Evolutionary conservation across 1,139 yeast genomes (phyloP).

Genomic region (Debaryomyces fabryi): DNA sequence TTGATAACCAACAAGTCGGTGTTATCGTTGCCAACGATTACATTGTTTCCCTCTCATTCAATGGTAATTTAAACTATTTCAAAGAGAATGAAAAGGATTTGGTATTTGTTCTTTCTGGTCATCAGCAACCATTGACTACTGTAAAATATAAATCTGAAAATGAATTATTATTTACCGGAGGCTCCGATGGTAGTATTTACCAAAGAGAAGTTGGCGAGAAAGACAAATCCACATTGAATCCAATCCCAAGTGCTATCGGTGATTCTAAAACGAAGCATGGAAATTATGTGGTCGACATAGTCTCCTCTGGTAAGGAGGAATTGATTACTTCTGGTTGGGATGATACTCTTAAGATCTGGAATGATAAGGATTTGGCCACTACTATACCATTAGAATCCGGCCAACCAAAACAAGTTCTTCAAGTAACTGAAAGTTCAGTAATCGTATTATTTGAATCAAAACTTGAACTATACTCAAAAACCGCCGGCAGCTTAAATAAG

Average conservation of each 20-base stretch:
- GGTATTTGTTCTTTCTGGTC: slow-evolving; percentile 61
- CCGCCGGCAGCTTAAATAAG: slow-evolving; percentile 21
- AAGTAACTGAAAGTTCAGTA: slow-evolving; percentile 18
- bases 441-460: slow-evolving; percentile 54
- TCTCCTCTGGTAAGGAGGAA: slow-evolving; percentile 19
- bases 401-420: slow-evolving; percentile 66
- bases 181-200: slow-evolving; percentile 77
- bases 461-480: slow-evolving; percentile 35
- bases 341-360: slow-evolving; percentile 63
- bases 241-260: slow-evolving; percentile 29
- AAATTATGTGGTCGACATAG: slow-evolving; percentile 58
- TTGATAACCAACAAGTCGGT: slow-evolving; percentile 79
- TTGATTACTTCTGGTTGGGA: slow-evolving; percentile 83
- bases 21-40: slow-evolving; percentile 64
- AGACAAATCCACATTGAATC: slow-evolving; percentile 24
- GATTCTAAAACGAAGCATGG: slow-evolving; percentile 47
- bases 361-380: slow-evolving; percentile 27
- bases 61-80: slow-evolving; percentile 73
- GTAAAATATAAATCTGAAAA: slow-evolving; percentile 24
- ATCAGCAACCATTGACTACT: slow-evolving; percentile 76
- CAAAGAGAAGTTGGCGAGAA: slow-evolving; percentile 53
- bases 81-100: slow-evolving; percentile 41
- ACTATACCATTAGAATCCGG: slow-evolving; percentile 39
- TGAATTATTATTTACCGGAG: slow-evolving; percentile 59
- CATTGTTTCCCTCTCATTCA: slow-evolving; percentile 67